Evolutionary conservation across 2,329 filamentous ascomycete species (phyloP).

Genomic region (Daldinia sp.): DNA sequence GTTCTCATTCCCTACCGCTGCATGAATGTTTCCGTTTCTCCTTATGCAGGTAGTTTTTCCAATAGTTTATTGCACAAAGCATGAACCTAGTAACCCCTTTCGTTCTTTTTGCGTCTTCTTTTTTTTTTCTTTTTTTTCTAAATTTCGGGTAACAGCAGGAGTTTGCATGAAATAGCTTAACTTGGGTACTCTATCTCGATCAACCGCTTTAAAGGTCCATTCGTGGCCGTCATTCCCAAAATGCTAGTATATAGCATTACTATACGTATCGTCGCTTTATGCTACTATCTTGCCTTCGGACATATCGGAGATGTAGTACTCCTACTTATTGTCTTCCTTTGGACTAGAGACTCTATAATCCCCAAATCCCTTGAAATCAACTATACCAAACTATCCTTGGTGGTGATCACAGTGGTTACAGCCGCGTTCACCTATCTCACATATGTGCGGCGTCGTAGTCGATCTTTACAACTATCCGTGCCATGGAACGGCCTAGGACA

Average conservation of each 20-base stretch:
- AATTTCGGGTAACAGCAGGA: conserved; percentile 2
- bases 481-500: conserved; percentile 44
- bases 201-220: not conserved
- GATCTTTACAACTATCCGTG: conserved; percentile 2
- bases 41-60: not conserved
- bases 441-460: conserved; percentile 7
- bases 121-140: not conserved
- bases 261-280: conserved; percentile 26
- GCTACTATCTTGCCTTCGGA: conserved; percentile 34
- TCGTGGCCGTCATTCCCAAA: conserved; percentile 12
- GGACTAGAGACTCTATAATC: conserved; percentile 7
- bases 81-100: not conserved
- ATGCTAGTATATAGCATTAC: conserved; percentile 21
- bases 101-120: not conserved
- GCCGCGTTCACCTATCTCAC: conserved; percentile 1
- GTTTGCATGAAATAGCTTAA: not conserved
- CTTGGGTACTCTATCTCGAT: conserved; percentile 2
- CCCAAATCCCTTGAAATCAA: conserved; percentile 6
- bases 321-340: conserved; percentile 26
- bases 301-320: conserved; percentile 31
- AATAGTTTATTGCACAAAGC: not conserved
- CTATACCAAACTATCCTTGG: conserved; percentile 4
- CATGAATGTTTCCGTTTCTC: not conserved
- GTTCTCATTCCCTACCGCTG: not conserved
- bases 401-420: conserved; percentile 7